These are phyloP conservation scores for Ambrosia artemisiifolia DNA, from an alignment of 129 eudicot genomes.

Conservation along the genomic window DNA sequence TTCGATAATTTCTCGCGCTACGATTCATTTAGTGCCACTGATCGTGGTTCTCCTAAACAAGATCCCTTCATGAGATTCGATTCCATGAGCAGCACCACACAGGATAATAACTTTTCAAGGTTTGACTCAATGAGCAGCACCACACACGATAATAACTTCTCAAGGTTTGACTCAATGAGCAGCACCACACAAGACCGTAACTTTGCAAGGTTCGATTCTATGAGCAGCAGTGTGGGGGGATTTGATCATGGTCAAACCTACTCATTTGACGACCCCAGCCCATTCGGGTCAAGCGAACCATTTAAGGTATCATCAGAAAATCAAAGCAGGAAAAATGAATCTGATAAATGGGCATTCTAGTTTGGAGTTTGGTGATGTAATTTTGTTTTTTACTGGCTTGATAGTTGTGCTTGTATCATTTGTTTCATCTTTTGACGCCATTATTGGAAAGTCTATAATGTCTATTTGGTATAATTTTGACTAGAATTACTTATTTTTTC, in stretches of 20 bases:
- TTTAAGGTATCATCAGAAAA: constrained; percentile 75
- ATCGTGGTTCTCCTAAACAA: constrained; percentile 36
- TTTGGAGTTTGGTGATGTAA: constrained; percentile 9
- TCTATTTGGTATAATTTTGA: constrained; percentile 20
- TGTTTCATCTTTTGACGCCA: constrained; percentile 10
- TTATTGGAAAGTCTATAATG: constrained; percentile 4
- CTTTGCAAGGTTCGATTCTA: constrained; percentile 63
- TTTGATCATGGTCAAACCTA: constrained; percentile 61
- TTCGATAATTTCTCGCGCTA: constrained; percentile 51
- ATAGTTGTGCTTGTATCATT: constrained; percentile 29
- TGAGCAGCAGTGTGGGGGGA: constrained; percentile 51
- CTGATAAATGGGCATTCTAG: constrained; percentile 71
- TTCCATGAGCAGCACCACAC: constrained; percentile 47
- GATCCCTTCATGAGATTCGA: constrained; percentile 49
- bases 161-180: constrained; percentile 68
- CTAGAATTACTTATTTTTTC: constrained; percentile 2
- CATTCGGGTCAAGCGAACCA: constrained; percentile 83
- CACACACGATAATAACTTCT: constrained; percentile 34
- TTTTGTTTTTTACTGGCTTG: not conserved
- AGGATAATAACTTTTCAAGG: constrained; percentile 35
- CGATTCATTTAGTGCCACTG: constrained; percentile 45
- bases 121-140: constrained; percentile 65
- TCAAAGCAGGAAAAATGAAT: constrained; percentile 50
- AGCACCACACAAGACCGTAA: constrained; percentile 34
- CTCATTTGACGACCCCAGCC: constrained; percentile 81